Evolutionary conservation across 1,284 basidiomycete genomes (phyloP).

Genomic region (Meripilus lineatus): DNA sequence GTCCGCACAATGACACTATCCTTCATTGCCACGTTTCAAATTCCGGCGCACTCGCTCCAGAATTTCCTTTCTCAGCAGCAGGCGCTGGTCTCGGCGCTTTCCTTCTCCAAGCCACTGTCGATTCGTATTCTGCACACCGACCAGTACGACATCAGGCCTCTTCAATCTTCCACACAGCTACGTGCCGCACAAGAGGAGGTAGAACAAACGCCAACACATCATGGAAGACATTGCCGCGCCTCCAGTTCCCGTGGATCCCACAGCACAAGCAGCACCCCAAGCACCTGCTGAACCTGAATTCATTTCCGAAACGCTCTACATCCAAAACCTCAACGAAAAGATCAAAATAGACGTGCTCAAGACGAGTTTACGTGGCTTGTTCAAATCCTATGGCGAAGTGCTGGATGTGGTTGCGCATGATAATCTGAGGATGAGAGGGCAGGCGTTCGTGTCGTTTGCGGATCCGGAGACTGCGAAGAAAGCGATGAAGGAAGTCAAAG

Average conservation of each 20-base stretch:
- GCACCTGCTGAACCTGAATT: constrained; percentile 36
- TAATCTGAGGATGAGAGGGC: constrained; percentile 95
- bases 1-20: too few relatives aligned
- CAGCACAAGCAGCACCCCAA: constrained; percentile 22
- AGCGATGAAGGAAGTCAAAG: constrained; percentile 87
- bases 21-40: too few relatives aligned
- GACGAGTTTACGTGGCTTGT: constrained; percentile 81
- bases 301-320: constrained; percentile 85
- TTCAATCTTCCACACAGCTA: constrained; percentile 13
- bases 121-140: too few relatives aligned
- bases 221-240: constrained; percentile 22
- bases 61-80: too few relatives aligned
- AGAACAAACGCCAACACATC: too few relatives aligned
- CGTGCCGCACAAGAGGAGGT: constrained; percentile 34
- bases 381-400: constrained; percentile 91
- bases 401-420: constrained; percentile 89
- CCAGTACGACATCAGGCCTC: too few relatives aligned
- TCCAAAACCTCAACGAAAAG: constrained; percentile 97
- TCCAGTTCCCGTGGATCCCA: constrained; percentile 19
- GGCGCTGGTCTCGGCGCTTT: too few relatives aligned
- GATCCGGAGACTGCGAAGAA: constrained; percentile 78
- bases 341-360: constrained; percentile 92
- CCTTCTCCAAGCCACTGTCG: too few relatives aligned
- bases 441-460: constrained; percentile 94
- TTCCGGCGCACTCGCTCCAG: too few relatives aligned